Evolutionary conservation across 2,329 filamentous ascomycete genomes (phyloP).

Genomic region (Penicillium sp.): DNA sequence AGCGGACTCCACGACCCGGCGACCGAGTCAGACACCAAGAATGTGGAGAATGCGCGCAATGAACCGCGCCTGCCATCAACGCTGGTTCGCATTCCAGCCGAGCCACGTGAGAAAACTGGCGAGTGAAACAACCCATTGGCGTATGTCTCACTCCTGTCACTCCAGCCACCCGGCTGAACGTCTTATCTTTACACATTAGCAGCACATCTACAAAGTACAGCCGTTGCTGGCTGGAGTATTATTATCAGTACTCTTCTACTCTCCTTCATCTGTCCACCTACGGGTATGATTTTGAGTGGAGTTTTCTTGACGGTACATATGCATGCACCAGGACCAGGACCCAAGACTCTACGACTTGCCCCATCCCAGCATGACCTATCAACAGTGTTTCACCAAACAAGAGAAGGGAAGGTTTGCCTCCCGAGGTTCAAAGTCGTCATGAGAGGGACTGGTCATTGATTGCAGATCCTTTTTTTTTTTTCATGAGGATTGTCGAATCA

Average conservation of each 20-base stretch:
- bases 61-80: conserved; percentile 46
- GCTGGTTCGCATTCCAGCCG: conserved; percentile 43
- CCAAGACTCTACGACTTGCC: not conserved
- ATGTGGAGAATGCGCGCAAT: conserved; percentile 66
- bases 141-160: not conserved
- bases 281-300: not conserved
- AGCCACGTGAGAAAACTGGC: conserved; percentile 23
- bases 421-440: not conserved
- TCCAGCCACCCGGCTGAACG: not conserved
- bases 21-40: conserved; percentile 12
- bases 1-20: conserved; percentile 17
- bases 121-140: conserved; percentile 18
- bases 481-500: not conserved
- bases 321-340: not conserved
- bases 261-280: not conserved
- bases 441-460: not conserved
- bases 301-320: not conserved
- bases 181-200: no score
- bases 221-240: not conserved
- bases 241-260: not conserved
- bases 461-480: not conserved
- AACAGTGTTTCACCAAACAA: no score
- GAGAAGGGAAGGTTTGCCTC: not conserved
- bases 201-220: not conserved
- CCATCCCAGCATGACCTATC: not conserved